phyloP scores from a whole-genome alignment of 2,329 filamentous ascomycete species.

The Fusarium anguioides region DNA sequence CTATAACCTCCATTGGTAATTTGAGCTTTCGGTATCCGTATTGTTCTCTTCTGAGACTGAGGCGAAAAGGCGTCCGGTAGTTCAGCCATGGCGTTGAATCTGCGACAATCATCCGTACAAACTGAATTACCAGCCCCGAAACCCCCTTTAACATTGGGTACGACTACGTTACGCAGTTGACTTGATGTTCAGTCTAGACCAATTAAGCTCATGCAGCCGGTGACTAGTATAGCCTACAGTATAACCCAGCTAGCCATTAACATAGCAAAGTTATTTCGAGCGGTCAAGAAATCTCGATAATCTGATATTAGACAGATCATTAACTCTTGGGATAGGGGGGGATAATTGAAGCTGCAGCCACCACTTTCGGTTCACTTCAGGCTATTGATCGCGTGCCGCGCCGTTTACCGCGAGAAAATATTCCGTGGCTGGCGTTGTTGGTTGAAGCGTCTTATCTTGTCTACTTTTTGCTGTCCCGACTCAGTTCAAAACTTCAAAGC shows the following conservation, averaged over 20 bases:
- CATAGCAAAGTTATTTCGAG: not conserved
- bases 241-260: not conserved
- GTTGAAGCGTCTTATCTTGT: conserved; percentile 1
- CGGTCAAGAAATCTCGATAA: conserved; percentile 11
- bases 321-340: conserved; percentile 21
- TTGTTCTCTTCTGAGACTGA: conserved; percentile 4
- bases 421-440: conserved; percentile 6
- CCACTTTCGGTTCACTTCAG: conserved; percentile 10
- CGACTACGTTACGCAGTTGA: too few relatives aligned
- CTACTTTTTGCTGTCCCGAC: conserved; percentile 1
- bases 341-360: not conserved
- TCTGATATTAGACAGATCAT: not conserved
- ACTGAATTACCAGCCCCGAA: not conserved
- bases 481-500: not conserved
- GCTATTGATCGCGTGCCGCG: conserved; percentile 42
- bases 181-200: not conserved
- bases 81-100: conserved; percentile 28
- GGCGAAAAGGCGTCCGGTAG: conserved; percentile 16
- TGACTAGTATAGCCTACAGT: too few relatives aligned
- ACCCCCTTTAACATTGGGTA: conserved; percentile 11
- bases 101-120: too few relatives aligned
- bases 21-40: conserved; percentile 23
- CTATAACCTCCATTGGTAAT: not conserved
- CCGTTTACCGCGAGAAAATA: conserved; percentile 7
- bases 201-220: not conserved